Base-by-base conservation (phyloP, 1,139 yeast species). In the Debaryomyces sp. region DNA sequence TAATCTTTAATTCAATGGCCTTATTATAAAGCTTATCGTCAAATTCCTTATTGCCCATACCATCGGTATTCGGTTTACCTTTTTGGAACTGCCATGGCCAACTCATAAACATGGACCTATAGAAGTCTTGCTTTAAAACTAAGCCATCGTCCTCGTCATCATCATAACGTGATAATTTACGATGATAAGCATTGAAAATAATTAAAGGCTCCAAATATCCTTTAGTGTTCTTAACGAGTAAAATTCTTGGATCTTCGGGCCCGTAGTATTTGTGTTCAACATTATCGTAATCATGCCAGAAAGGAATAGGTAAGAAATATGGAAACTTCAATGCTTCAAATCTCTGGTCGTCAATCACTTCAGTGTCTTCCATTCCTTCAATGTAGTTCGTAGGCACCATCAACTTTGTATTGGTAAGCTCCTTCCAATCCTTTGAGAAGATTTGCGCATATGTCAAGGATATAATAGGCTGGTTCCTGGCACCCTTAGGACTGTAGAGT, bases 241-340 rank as follows among this genome's bases (percentile, higher is more conserved):
- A 47, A 5, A 74, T 58, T 34, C 78, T 62, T 2, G 80, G 77
- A 50, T 75, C 80, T 54, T 75, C 79, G 1, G 79, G 73, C 0
- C 80, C 80, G 46, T 71, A 66, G 50, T 60, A 72, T 40, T 57
- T 57, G n/a, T 52, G 51, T 2, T 58, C 50, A n/a, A 56, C 50
- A 22, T 57, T 48, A 29, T 59, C 54, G 21, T 58, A 59, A 48
- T 68, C 66, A 46, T 67, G 71, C 51, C 54, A 68, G 41, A 68
- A 62, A 1, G 78, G 78, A 27, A 73, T 60, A 9, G 70, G 68
- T 15, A 73, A 47, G 27, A 74, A 52, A 13, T 51, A 36, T 2
- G 78, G 78, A 50, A 66, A 72, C n/a, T 53, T 51, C 33, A 65
- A 30, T 1, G 58, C 51, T 8, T 53, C 53, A 47, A 45, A 60